Base-by-base conservation (phyloP, 345 rosid species). In the Murraya koenigii region DNA sequence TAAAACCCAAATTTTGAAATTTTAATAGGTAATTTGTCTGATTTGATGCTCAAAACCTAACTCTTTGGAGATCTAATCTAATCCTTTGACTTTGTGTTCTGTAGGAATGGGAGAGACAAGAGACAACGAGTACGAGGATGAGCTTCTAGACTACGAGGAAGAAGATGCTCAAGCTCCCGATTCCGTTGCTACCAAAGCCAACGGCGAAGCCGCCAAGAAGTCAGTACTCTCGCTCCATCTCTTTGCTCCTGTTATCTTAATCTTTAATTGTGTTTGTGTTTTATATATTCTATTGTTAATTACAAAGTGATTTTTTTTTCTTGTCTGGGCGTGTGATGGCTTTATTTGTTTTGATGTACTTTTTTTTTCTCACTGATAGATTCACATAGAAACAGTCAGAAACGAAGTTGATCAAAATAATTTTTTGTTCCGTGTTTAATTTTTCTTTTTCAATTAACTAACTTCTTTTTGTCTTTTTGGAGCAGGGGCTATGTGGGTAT, bases 41-140 rank as follows among this genome's bases (percentile, higher is more conserved):
- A 75, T 13, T 56, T 56, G n/a, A 1, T 30, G 33, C n/a, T 75
- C 15, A 17, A 44, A 55, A 39, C 79, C 71, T 77, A 33, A 60
- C 22, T 52, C 20, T 23, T 35, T 56, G 79, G 67, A 75, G 74
- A 70, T 70, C 61, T 69, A 6, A 47, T 17, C 47, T 80, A 8
- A 10, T 75, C 28, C 67, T 32, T 17, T 64, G 44, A 32, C 56
- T 52, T 9, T 54, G 2, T 5, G 54, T 14, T 35, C 19, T 23
- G 33, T 25, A 75, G 32, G 87, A 74, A 96, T 96, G 99, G 99
- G 92, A 62, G 99, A 96, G 69, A 89, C 94, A 54, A 91, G 90
- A 78, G 99, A 94, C 84, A 91, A 88, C 95, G 99, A 96, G n/a
- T 96, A 96, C 82, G 98, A 96, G 91, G 99, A 96, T 79, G 99